Conservation (phyloP, 1,139 yeast species). For the Scheffersomyces parashehatae region DNA sequence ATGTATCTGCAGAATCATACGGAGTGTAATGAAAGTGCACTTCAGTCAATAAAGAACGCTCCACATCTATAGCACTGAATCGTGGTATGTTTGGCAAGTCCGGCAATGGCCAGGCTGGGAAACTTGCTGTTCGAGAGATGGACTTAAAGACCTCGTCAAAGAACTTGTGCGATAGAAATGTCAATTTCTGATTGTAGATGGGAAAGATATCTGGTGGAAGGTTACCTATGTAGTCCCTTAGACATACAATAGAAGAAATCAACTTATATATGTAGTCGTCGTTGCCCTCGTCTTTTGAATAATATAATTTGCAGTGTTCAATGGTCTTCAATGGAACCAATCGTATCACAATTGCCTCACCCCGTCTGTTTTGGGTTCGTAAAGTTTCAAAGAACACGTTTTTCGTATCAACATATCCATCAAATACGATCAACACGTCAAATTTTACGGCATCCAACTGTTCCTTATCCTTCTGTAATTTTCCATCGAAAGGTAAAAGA, state of each 20-base stretch:
- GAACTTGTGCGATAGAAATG: conserved; percentile 61
- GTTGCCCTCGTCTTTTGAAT: conserved; percentile 25
- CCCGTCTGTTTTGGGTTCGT: conserved; percentile 32
- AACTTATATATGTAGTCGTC: conserved; percentile 60
- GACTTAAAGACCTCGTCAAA: conserved; percentile 42
- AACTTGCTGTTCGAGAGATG: conserved; percentile 15
- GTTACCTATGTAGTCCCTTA: conserved; percentile 81
- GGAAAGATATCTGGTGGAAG: conserved; percentile 81
- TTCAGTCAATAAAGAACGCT: conserved; percentile 74
- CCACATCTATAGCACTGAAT: conserved; percentile 73
- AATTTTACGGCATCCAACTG: conserved; percentile 35
- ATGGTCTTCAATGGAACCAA: conserved; percentile 77
- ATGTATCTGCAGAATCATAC: conserved; percentile 44
- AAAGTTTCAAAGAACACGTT: conserved; percentile 28
- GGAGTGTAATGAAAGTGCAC: conserved; percentile 65
- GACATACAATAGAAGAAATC: conserved; percentile 80
- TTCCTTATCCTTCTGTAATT: conserved; percentile 29
- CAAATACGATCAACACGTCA: conserved; percentile 70
- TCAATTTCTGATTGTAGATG: conserved; percentile 66
- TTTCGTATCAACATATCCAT: conserved; percentile 59
- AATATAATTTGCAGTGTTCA: conserved; percentile 64
- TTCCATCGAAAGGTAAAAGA: conserved; percentile 46
- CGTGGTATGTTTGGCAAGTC: conserved; percentile 64
- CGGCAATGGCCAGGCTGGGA: conserved; percentile 75
- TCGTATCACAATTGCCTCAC: conserved; percentile 59